A percentile compares a stretch with the other conserved stretches of the same genome.
Evolutionary conservation across 106 monocot species (phyloP).

Genomic region (Dioscorea dumetorum): DNA sequence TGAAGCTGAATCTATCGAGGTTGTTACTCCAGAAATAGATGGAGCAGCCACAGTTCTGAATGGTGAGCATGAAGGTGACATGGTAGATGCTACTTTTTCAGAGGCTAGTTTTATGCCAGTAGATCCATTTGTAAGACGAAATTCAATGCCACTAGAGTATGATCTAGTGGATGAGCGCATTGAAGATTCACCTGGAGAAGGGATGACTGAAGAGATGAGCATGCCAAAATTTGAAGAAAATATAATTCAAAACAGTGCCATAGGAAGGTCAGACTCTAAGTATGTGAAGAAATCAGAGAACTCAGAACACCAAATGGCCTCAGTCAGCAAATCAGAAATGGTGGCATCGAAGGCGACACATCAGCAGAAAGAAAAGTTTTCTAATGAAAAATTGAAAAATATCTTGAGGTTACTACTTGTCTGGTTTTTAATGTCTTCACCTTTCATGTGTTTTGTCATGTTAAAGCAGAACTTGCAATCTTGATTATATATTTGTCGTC

Average conservation of each 20-base stretch:
- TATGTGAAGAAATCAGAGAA: background rate
- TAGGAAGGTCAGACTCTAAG: slow-evolving; percentile 11
- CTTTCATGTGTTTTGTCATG: slow-evolving; percentile 3
- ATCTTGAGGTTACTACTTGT: slow-evolving; percentile 56
- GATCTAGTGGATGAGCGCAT: slow-evolving; percentile 5
- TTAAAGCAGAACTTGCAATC: background rate
- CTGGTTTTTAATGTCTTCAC: background rate
- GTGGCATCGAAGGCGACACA: slow-evolving; percentile 7
- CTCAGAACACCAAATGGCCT: slow-evolving; percentile 1
- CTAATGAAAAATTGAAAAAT: slow-evolving; percentile 36
- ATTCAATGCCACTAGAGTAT: background rate
- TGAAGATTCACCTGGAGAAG: background rate
- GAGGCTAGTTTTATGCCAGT: background rate
- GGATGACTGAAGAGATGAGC: slow-evolving; percentile 2
- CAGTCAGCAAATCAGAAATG: slow-evolving; percentile 1
- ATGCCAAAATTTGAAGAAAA: slow-evolving; percentile 9
- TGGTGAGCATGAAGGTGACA: slow-evolving; percentile 8
- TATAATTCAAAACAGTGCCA: slow-evolving; percentile 9
- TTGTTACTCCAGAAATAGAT: too few species aligned
- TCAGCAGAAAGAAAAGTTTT: slow-evolving; percentile 29
- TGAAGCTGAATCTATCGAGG: slow-evolving; percentile 3
- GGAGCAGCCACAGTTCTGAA: background rate
- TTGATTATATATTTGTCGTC: background rate
- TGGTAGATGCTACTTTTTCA: slow-evolving; percentile 4
- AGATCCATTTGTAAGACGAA: slow-evolving; percentile 11